Base-by-base conservation (phyloP, 2,329 filamentous ascomycete genomes). In the Aspergillus spinulosporus region DNA sequence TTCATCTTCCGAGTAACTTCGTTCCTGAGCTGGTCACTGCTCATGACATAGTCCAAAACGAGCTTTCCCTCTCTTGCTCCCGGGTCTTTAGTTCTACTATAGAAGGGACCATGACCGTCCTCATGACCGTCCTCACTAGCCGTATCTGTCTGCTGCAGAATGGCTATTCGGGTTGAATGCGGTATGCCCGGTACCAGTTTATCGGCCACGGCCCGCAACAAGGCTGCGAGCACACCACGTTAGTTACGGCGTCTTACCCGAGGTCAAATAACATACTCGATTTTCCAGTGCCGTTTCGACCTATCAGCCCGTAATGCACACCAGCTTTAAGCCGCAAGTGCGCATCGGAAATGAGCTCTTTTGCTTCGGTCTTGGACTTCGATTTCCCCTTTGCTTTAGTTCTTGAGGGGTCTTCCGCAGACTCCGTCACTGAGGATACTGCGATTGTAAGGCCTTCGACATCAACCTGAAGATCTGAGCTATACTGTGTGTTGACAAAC, bases 231-330 rank as follows among this genome's bases (percentile, higher is more conserved):
- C 4, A 43, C 28, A 39, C 3, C 52, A 15, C 29, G 7, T 52
- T 52, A 29, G 62, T 52, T 48, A 61, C 9, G 31, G 21, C 29
- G 15, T 26, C 21, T 5, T 6, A 15, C 21, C 5, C 12, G 5
- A 40, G 12, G 15, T 51, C 28, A 54, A 21, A 21, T 21, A 21
- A 21, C 66, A 21, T 72, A 88, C 86, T 93, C 3, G 89, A 92
- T 68, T 95, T 95, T 4, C 90, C 91, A 1, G 86, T 88, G 0
- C 90, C 90, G 72, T 95, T 95, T 5, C 89, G 82, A 0, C 90
- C 91, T 15, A 93, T 79, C 1, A 95, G 77, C 0, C 89, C 90
- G 77, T 95, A 95, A 59, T 88, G 82, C 45, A 85, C 80, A 0
- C 88, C 87, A 49, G 86, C 83, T 62, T 93, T 89, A 2, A 95